Conservation (phyloP, 2,329 filamentous ascomycete genomes). For the Nectriaceae sp. region DNA sequence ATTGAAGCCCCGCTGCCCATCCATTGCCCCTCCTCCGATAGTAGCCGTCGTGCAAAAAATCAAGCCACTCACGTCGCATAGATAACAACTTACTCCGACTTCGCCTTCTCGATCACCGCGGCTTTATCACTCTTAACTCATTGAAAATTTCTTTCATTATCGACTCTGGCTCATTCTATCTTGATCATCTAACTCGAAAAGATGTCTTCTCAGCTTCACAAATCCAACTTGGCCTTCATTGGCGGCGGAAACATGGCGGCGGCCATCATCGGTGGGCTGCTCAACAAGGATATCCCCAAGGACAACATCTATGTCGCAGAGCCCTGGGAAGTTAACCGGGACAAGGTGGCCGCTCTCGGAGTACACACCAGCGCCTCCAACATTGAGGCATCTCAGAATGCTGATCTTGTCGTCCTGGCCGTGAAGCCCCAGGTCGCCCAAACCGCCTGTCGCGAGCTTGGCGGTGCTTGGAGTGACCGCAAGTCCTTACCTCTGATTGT, state of each 20-base stretch:
- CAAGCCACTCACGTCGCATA: not conserved
- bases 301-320: conserved; percentile 50
- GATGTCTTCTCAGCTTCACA: conserved; percentile 31
- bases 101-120: not conserved
- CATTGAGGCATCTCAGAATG: conserved; percentile 43
- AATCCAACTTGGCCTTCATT: conserved; percentile 39
- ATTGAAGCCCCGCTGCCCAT: not conserved
- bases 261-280: conserved; percentile 53
- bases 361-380: conserved; percentile 50
- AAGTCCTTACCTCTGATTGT: conserved; percentile 44
- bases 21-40: not conserved
- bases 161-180: not conserved
- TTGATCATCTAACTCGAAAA: not conserved
- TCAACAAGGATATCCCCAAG: conserved; percentile 44
- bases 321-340: conserved; percentile 54
- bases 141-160: not conserved
- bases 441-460: conserved; percentile 49
- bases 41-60: not conserved
- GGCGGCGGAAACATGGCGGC: conserved; percentile 55
- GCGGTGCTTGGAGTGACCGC: conserved; percentile 37
- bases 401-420: conserved; percentile 50
- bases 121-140: not conserved
- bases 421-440: conserved; percentile 54
- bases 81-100: not conserved
- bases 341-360: conserved; percentile 48